These are phyloP conservation scores for Gossypium turneri DNA, from an alignment of 345 rosid species.

Conservation along the genomic window DNA sequence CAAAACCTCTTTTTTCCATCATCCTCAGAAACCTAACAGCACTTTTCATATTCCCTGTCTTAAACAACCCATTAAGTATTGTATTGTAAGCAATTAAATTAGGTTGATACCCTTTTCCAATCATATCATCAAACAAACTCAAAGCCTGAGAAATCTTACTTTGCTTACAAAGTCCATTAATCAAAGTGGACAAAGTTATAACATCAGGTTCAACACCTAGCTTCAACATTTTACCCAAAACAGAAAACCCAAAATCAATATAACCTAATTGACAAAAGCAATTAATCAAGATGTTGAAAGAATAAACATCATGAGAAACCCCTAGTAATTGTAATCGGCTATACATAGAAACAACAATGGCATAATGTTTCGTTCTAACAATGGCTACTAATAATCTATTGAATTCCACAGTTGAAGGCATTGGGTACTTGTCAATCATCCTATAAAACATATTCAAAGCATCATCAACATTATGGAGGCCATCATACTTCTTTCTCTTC, in stretches of 20 bases:
- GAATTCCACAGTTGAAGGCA: too few species aligned
- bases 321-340: background rate
- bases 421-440: too few species aligned
- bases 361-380: too few species aligned
- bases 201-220: background rate
- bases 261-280: too few species aligned
- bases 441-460: too few species aligned
- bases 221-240: background rate
- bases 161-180: background rate
- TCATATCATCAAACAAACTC: background rate
- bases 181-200: too few species aligned
- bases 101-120: background rate
- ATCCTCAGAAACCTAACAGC: background rate
- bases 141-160: background rate
- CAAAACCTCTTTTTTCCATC: background rate
- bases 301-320: background rate
- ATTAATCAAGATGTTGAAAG: too few species aligned
- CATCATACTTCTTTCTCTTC: background rate
- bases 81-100: background rate
- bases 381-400: too few species aligned
- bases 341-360: background rate
- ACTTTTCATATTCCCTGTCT: background rate
- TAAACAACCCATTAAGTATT: background rate
- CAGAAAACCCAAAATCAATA: background rate
- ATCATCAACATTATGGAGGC: too few species aligned